A percentile compares a stretch with the other conserved stretches of the same genome.
These are phyloP conservation scores for Plasmopara halstedii DNA, from an alignment of 352 stramenopile genomes.

Conservation along the genomic window DNA sequence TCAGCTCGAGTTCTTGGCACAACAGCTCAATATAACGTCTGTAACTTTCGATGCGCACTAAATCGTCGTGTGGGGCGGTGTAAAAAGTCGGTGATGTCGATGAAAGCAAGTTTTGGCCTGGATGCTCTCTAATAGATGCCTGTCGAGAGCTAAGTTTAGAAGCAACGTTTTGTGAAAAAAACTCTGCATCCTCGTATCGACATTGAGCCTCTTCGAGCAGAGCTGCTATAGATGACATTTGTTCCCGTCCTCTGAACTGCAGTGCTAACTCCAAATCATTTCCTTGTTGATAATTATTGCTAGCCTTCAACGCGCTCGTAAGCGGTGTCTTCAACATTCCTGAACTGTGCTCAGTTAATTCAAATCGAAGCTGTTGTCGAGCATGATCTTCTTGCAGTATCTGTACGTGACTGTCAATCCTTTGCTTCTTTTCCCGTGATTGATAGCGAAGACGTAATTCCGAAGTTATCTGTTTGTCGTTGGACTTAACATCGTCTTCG, in stretches of 20 bases:
- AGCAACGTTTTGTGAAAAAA: constrained; percentile 41
- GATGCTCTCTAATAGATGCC: constrained; percentile 22
- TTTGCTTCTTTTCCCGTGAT: constrained; percentile 41
- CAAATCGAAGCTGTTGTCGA: constrained; percentile 26
- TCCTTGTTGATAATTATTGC: constrained; percentile 22
- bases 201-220: constrained; percentile 36
- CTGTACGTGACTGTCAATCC: constrained; percentile 34
- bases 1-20: constrained; percentile 42
- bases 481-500: constrained; percentile 24
- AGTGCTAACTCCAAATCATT: constrained; percentile 26
- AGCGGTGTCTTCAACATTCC: constrained; percentile 34
- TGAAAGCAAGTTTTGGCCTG: constrained; percentile 18
- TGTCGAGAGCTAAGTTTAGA: constrained; percentile 63
- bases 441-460: constrained; percentile 50
- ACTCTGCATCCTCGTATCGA: constrained; percentile 48
- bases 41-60: constrained; percentile 47
- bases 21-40: constrained; percentile 65
- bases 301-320: constrained; percentile 17
- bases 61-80: constrained; percentile 6
- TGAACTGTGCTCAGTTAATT: constrained; percentile 20
- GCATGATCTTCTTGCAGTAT: constrained; percentile 30
- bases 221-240: constrained; percentile 19
- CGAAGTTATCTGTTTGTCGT: constrained; percentile 15
- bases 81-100: not conserved
- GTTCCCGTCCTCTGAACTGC: constrained; percentile 30